phyloP scores from a whole-genome alignment of 2,329 filamentous ascomycete species.

The Monosporascus cannonballus region DNA sequence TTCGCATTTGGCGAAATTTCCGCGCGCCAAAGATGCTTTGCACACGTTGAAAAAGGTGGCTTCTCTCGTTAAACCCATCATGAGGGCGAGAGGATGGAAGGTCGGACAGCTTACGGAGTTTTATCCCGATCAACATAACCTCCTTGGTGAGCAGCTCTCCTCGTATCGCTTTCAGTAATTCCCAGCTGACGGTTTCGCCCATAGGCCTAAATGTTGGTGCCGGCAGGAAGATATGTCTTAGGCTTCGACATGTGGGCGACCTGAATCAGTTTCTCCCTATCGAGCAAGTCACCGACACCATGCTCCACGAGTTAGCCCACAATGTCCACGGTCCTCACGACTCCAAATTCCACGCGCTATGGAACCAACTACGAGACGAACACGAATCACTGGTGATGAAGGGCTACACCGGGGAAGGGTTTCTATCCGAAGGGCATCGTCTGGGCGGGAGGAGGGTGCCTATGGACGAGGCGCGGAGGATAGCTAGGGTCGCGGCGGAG shows the following conservation, averaged over 20 bases:
- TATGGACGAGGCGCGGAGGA: conserved; percentile 64
- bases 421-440: conserved; percentile 67
- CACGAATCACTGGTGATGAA: conserved; percentile 69
- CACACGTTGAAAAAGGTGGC: conserved; percentile 71
- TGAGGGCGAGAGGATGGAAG: conserved; percentile 78
- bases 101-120: conserved; percentile 80
- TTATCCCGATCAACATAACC: conserved; percentile 65
- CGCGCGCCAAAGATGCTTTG: conserved; percentile 44
- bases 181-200: conserved; percentile 1
- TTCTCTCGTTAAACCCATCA: conserved; percentile 88
- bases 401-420: conserved; percentile 87
- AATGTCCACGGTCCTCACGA: conserved; percentile 82
- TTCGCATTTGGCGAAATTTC: conserved; percentile 41
- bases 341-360: conserved; percentile 73
- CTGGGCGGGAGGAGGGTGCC: conserved; percentile 67
- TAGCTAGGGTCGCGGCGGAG: conserved; percentile 70
- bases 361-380: conserved; percentile 86
- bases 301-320: conserved; percentile 92
- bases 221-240: conserved; percentile 74
- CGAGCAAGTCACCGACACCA: conserved; percentile 78
- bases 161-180: background rate
- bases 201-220: conserved; percentile 69
- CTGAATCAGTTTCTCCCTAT: conserved; percentile 70
- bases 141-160: conserved; percentile 52
- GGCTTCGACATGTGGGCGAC: conserved; percentile 72